A percentile compares a stretch with the other conserved stretches of the same genome.
These are phyloP conservation scores for Aspergillus puulaauensis DNA, from an alignment of 2,329 filamentous ascomycete species.

Conservation along the genomic window DNA sequence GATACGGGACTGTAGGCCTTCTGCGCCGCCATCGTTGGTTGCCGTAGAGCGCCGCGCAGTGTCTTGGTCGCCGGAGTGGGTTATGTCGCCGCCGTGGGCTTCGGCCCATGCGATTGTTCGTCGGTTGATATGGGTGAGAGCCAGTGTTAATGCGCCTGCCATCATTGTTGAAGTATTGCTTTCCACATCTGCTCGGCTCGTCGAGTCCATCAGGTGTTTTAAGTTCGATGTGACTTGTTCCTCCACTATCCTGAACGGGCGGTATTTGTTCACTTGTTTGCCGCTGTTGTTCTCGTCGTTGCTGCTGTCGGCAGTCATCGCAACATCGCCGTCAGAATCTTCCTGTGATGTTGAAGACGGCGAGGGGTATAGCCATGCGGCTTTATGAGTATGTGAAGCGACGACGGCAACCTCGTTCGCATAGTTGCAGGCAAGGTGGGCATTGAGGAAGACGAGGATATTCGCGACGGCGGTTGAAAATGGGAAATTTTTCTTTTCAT, in stretches of 20 bases:
- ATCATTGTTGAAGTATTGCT: conserved; percentile 76
- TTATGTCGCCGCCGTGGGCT: conserved; percentile 50
- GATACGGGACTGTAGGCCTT: conserved; percentile 72
- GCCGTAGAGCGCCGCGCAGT: conserved; percentile 13
- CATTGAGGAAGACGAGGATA: conserved; percentile 94
- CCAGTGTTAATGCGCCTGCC: conserved; percentile 85
- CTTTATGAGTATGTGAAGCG: conserved; percentile 82
- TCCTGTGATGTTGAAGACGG: conserved; percentile 13
- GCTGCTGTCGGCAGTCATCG: conserved; percentile 53
- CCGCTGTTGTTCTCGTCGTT: conserved; percentile 24
- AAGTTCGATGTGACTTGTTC: conserved; percentile 74
- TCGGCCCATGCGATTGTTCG: conserved; percentile 65
- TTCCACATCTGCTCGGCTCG: conserved; percentile 60
- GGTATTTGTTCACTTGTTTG: conserved; percentile 79
- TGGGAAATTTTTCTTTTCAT: conserved; percentile 59
- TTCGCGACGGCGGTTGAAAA: conserved; percentile 83
- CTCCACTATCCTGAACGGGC: conserved; percentile 86
- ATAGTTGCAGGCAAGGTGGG: conserved; percentile 90
- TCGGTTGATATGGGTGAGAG: conserved; percentile 88
- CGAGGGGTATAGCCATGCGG: conserved; percentile 84
- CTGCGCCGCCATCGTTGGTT: conserved; percentile 26
- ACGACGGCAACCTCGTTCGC: conserved; percentile 90
- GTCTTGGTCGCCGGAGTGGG: conserved; percentile 30
- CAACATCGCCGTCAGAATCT: conserved; percentile 51
- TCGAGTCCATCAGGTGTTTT: conserved; percentile 68